Percentiles rank a stretch among this genome's conserved stretches.
Conservation (phyloP, 2,329 filamentous ascomycete species). For the Apiospora arundinis region DNA sequence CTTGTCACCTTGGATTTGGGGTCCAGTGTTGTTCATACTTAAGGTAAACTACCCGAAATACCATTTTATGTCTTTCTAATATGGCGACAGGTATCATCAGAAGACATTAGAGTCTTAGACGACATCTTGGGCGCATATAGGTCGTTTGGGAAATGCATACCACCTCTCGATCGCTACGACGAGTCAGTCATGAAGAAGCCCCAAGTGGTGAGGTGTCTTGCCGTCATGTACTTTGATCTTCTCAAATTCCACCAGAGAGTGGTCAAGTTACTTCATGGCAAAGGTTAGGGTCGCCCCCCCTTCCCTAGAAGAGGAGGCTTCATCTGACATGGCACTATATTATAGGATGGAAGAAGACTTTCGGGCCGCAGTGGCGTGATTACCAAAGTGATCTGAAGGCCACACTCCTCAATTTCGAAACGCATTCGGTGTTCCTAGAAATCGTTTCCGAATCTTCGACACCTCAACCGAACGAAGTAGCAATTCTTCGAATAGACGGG, state of each 20-base stretch:
- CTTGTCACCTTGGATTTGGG: conserved; percentile 1
- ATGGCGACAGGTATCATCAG: neutral
- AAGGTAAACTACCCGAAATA: neutral
- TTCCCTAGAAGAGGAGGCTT: neutral
- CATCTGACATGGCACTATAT: neutral
- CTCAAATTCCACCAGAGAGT: neutral
- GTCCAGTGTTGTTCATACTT: neutral
- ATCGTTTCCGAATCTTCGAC: neutral
- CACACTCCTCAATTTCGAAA: neutral
- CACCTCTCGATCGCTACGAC: neutral
- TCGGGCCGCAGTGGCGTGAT: neutral
- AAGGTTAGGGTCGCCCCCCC: neutral
- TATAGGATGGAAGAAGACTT: conserved; percentile 1
- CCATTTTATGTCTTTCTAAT: neutral
- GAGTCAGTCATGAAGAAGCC: neutral
- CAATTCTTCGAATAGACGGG: neutral
- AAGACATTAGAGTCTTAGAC: neutral
- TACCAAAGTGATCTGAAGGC: neutral
- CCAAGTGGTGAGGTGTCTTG: neutral
- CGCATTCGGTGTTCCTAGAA: neutral
- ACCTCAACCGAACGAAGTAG: neutral
- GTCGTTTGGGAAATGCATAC: neutral
- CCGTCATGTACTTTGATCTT: conserved; percentile 5
- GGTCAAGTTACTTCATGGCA: neutral
- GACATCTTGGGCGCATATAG: neutral